Evolutionary conservation across 1,139 yeast species (phyloP).

Genomic region (Saccharomyces hybrid): DNA sequence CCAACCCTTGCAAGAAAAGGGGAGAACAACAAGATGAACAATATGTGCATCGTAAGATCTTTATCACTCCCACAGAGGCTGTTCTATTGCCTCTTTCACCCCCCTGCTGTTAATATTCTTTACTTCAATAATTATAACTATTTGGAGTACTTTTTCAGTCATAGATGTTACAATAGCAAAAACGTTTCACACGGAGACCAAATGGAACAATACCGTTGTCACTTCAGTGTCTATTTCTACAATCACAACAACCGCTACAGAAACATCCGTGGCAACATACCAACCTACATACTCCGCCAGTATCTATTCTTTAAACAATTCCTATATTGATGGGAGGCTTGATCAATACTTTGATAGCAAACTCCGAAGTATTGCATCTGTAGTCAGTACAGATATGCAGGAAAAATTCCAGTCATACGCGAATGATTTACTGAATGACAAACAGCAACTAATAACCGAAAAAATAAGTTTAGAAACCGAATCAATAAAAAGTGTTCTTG

Average conservation of each 20-base stretch:
- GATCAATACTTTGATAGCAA: neutral
- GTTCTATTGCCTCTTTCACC: slow-evolving; percentile 9
- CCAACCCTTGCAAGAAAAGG: neutral
- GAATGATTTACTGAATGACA: neutral
- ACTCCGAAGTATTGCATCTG: neutral
- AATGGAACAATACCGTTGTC: neutral
- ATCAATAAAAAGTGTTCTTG: neutral
- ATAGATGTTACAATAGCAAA: slow-evolving; percentile 2
- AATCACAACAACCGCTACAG: neutral
- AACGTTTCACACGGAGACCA: neutral
- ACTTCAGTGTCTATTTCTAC: slow-evolving; percentile 1
- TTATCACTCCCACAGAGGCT: slow-evolving; percentile 13
- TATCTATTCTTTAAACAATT: neutral
- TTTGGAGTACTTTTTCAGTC: slow-evolving; percentile 10
- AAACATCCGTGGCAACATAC: slow-evolving; percentile 3
- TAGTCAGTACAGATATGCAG: neutral
- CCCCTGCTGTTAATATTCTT: slow-evolving; percentile 12
- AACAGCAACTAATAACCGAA: neutral
- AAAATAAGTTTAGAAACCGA: neutral
- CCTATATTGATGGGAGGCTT: slow-evolving; percentile 4
- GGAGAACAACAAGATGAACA: neutral
- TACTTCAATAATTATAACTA: slow-evolving; percentile 8
- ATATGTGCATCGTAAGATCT: neutral
- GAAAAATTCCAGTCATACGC: neutral
- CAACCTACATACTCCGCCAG: slow-evolving; percentile 3